Evolutionary conservation across 371 early-diverging fungal species (phyloP), one percentile per base, ranked within the genome.

Genomic region (Actinomortierella wolfii): DNA sequence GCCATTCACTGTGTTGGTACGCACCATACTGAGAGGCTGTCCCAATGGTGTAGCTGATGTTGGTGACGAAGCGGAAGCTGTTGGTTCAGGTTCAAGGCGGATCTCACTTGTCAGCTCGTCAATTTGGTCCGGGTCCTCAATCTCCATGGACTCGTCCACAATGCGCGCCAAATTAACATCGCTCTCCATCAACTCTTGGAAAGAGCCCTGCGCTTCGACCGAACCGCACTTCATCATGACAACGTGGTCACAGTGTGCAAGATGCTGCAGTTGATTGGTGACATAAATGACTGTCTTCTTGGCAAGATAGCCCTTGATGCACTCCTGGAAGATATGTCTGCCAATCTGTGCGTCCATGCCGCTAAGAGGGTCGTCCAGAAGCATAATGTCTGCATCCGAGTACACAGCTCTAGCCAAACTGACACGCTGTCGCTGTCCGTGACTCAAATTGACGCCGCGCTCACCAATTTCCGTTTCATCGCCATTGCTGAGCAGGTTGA

Each of bases 381-480:
- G 78, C 42, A 91, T 75, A 40, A 82, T 81, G 20, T 86, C 86
- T 17, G 85, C 78, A 51, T 79, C 57, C 48, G 81, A 77, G 66
- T 90, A 90, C 7, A 88, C 86, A 3, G 92, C 90, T 0, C 92
- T 73, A 9, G 92, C 93, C 45, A 91, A 69, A n/a, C 83, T 79
- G 15, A 91, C 85, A 15, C 91, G 78, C 69, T 85, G 85, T 57
- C 82, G 71, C 66, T 83, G 85, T 2, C 94, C 94, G 15, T 92
- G 89, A 41, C 90, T 90, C 42, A 94, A 68, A 44, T 88, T 89
- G 43, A 91, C 81, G 17, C 94, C 94, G 34, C 87, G 84, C 61
- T 93, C 94, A 46, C 94, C 94, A 66, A 94, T 88, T 73, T 92
- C 91, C 0, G 94, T 95, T 68, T 80, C 59, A 63, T 94, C 94